Conservation (phyloP, 495 filamentous ascomycete genomes). For the Bacidia rubella region DNA sequence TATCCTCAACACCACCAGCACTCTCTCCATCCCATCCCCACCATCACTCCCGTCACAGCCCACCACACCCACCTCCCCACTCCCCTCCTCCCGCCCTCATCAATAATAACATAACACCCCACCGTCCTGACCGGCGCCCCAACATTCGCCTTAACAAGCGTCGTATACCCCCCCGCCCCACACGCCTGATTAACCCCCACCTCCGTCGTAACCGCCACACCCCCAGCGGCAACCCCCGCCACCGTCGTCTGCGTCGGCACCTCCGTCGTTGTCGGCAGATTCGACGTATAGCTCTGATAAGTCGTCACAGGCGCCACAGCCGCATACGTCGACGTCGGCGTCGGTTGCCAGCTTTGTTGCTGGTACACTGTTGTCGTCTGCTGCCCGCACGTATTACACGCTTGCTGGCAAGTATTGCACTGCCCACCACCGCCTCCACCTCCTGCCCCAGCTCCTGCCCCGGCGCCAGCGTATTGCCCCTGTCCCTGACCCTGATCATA, state of each 20-base stretch:
- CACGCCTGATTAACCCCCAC: conserved; percentile 1
- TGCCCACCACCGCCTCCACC: neutral
- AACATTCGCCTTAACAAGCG: conserved; percentile 8
- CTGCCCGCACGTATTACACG: neutral
- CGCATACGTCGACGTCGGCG: neutral
- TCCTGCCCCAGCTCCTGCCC: neutral
- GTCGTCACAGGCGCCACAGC: conserved; percentile 8
- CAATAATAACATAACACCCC: conserved; percentile 13
- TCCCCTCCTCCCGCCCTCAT: conserved; percentile 2
- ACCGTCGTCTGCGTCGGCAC: conserved; percentile 4
- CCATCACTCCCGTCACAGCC: neutral
- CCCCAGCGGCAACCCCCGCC: neutral
- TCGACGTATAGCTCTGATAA: neutral
- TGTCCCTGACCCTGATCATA: neutral
- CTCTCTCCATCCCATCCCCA: neutral
- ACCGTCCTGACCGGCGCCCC: conserved; percentile 8
- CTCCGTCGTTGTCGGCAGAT: conserved; percentile 2
- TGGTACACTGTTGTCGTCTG: conserved; percentile 10
- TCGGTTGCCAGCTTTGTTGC: neutral
- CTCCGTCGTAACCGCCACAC: conserved; percentile 1
- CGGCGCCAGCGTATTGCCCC: conserved; percentile 2
- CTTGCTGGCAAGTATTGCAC: conserved; percentile 4
- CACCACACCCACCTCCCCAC: conserved; percentile 2
- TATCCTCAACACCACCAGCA: neutral
- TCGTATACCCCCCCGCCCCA: conserved; percentile 9